Percentiles rank a stretch among this genome's conserved stretches.
Conservation (phyloP, 2,329 filamentous ascomycete species). For the Daldinia sp. region DNA sequence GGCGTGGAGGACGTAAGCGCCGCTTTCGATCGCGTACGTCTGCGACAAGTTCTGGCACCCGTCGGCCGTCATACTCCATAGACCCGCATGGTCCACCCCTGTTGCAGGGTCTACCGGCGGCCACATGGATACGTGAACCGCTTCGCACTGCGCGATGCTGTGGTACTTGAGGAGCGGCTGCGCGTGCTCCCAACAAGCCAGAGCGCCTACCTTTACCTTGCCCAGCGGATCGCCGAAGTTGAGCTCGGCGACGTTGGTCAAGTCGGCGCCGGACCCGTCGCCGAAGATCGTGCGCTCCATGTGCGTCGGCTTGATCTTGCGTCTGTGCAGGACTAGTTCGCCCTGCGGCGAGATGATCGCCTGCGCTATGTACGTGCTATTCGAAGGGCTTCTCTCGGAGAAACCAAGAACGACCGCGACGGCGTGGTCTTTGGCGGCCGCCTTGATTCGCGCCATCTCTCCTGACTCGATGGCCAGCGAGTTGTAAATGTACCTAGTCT, state of each 20-base stretch:
- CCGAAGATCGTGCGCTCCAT: constrained; percentile 65
- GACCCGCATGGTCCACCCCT: constrained; percentile 32
- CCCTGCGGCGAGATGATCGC: constrained; percentile 58
- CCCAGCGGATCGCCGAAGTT: constrained; percentile 51
- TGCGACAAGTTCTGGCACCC: constrained; percentile 61
- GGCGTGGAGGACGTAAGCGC: constrained; percentile 66
- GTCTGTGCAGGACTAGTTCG: constrained; percentile 55
- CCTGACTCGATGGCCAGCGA: constrained; percentile 49
- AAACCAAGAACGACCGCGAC: constrained; percentile 61
- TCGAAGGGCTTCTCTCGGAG: constrained; percentile 53
- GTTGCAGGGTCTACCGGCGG: constrained; percentile 50
- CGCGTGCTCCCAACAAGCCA: constrained; percentile 65
- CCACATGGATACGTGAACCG: constrained; percentile 64
- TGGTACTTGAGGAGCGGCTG: constrained; percentile 64
- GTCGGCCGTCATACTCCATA: constrained; percentile 52
- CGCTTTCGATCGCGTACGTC: constrained; percentile 68
- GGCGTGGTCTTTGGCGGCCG: constrained; percentile 51
- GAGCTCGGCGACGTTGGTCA: constrained; percentile 57
- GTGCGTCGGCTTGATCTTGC: constrained; percentile 66
- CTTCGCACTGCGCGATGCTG: constrained; percentile 57
- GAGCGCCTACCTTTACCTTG: constrained; percentile 55
- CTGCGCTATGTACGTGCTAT: constrained; percentile 61
- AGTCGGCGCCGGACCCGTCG: constrained; percentile 56
- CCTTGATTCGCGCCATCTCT: constrained; percentile 55
- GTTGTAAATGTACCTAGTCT: constrained; percentile 52